These are phyloP conservation scores for Yarrowia divulgata DNA, from an alignment of 805 yeast species.

Conservation along the genomic window DNA sequence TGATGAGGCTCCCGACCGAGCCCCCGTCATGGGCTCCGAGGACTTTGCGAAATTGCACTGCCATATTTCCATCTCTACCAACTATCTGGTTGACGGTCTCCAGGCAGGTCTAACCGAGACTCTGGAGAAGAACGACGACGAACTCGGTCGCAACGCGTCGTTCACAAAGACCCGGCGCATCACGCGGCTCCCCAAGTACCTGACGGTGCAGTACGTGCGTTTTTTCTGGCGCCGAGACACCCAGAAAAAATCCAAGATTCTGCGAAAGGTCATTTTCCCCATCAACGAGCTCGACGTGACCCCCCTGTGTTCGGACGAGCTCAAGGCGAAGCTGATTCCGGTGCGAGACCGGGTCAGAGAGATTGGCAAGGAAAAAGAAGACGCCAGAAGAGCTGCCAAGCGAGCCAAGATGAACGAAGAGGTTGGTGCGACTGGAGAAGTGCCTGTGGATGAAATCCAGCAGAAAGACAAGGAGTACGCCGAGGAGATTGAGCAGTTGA, in stretches of 20 bases:
- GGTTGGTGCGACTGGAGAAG: conserved; percentile 43
- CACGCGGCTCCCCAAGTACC: conserved; percentile 80
- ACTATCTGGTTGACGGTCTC: conserved; percentile 87
- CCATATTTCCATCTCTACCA: conserved; percentile 84
- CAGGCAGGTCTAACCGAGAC: conserved; percentile 74
- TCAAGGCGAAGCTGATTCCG: conserved; percentile 68
- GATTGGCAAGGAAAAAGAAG: conserved; percentile 76
- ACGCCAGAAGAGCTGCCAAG: conserved; percentile 74
- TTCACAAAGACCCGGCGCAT: conserved; percentile 68
- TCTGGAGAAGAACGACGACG: conserved; percentile 77
- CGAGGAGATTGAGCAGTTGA: conserved; percentile 46
- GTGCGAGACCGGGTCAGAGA: conserved; percentile 79
- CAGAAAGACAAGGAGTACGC: conserved; percentile 46
- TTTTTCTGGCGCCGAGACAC: conserved; percentile 96
- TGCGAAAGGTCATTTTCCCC: conserved; percentile 94
- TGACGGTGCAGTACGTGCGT: conserved; percentile 91
- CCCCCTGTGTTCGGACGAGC: conserved; percentile 82
- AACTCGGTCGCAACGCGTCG: conserved; percentile 71
- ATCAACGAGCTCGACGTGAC: conserved; percentile 81
- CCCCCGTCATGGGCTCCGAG: conserved; percentile 57
- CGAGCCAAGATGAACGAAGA: conserved; percentile 58
- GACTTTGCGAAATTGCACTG: conserved; percentile 79
- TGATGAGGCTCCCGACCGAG: conserved; percentile 61
- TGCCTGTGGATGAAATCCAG: conserved; percentile 42
- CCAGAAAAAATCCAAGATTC: conserved; percentile 86